Evolutionary conservation across 2,329 filamentous ascomycete species (phyloP), one percentile per base, ranked within the genome.

Genomic region (Aspergillus japonicus): DNA sequence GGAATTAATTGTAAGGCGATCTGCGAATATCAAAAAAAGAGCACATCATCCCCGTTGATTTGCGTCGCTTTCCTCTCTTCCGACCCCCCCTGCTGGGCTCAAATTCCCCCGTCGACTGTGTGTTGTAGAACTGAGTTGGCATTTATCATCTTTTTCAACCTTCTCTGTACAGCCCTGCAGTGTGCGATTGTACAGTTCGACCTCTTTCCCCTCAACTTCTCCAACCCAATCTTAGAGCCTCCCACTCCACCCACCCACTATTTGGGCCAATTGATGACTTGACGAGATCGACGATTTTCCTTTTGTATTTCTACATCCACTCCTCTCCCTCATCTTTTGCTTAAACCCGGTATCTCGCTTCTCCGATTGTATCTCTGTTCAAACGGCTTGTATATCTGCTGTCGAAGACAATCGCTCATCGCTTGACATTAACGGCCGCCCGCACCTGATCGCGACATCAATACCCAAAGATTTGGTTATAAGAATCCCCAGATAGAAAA

Each of bases 271-370:
- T 71, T 75, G 67, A 77, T 71, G 74, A 76, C 67, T 74, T 77
- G 72, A 77, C 69, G 75, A 77, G 66, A 69, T 65, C 73, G 69
- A 77, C 72, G 73, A 75, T 71, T 75, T 69, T 73, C 63, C 69
- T 69, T 72, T 69, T 70, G 62, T 72, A 68, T 66, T 70, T 70
- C 58, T 72, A 65, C 62, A 60, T 70, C 63, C 61, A 56, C 60
- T 59, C 58, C 61, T 50, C 58, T 56, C 58, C 59, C 56, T 56
- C 55, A 62, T 59, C 58, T 57, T 52, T 50, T 59, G 61, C 56
- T 57, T 59, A 59, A 55, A 57, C 56, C 61, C 49, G 51, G 59
- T 56, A 29, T 57, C 54, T 49, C 49, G 51, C 33, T 62, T 35
- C 49, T 44, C 52, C 29, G 54, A 61, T 53, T 54, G 49, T 52